Percentiles rank a stretch among this genome's conserved stretches.
Conservation (phyloP, 2,329 filamentous ascomycete genomes). For the Blumeriella jaapii region DNA sequence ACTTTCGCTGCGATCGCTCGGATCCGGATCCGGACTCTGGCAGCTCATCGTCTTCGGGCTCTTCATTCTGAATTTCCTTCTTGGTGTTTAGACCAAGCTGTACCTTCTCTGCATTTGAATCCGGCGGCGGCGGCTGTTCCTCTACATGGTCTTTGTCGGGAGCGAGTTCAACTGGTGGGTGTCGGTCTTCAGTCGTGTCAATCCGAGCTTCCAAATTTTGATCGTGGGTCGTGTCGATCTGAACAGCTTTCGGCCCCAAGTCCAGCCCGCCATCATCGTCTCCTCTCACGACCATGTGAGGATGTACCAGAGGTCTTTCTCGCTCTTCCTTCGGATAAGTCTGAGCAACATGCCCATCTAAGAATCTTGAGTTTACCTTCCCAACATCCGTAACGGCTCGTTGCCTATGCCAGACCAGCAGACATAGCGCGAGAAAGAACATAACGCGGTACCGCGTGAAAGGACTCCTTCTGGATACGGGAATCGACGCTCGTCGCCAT, state of each 20-base stretch:
- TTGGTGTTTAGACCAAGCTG: neutral
- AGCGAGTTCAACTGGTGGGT: neutral
- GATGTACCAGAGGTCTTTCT: neutral
- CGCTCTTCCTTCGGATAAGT: too few relatives aligned
- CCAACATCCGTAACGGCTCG: neutral
- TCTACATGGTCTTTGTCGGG: neutral
- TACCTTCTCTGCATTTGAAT: neutral
- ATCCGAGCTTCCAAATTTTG: too few relatives aligned
- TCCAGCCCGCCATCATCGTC: too few relatives aligned
- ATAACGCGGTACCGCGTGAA: neutral
- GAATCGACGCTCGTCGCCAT: constrained; percentile 2
- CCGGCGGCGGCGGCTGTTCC: too few relatives aligned
- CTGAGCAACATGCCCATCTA: neutral
- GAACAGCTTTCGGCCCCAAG: too few relatives aligned
- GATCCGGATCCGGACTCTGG: neutral
- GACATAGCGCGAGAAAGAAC: constrained; percentile 2
- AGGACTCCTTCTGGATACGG: neutral
- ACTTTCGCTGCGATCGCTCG: neutral
- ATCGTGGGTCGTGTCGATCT: too few relatives aligned
- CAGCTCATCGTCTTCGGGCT: constrained; percentile 4
- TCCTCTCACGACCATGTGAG: too few relatives aligned
- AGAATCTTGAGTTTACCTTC: neutral
- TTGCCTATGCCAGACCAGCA: constrained; percentile 4
- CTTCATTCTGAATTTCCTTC: neutral
- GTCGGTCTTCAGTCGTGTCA: neutral